Evolutionary conservation across 768 basidiomycete species (phyloP), one percentile per base, ranked within the genome.

Genomic region (Melanogaster broomeanus): DNA sequence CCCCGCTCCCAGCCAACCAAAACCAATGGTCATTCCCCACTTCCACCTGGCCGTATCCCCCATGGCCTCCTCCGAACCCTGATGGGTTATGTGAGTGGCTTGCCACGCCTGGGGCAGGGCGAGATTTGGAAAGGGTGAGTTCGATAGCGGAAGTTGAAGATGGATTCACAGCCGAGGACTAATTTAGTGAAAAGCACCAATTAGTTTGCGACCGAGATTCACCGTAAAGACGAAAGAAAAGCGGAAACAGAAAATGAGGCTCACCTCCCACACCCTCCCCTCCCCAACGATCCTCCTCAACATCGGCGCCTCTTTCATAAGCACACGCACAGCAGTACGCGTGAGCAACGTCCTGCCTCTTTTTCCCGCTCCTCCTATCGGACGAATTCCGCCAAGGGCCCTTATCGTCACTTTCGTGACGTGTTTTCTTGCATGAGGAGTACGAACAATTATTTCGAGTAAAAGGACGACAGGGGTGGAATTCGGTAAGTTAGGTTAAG

Each of bases 261-360:
- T 49, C 55, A 83, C 84, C 56, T 70, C 79, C 84, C 85, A 86
- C 11, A 78, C 61, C 34, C 82, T 71, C 16, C 74, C 73, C 51
- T 76, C 77, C 18, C 74, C 77, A 12, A 82, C 69, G 38, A 86
- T 68, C 48, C 71, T 78, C 39, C 64, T 68, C 39, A 87, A 64
- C 19, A 58, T 70, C 3, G 66, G 55, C 4, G 59, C 53, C 27
- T 60, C 58, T 68, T 81, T 77, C 65, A 85, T 67, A 33, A 68
- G 72, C 65, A 45, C 68, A 71, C 33, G 75, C 64, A 44, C 73
- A 63, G 59, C 78, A 75, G 4, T 61, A 59, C 28, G 75, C 55
- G 62, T 81, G 81, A 51, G 71, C 51, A 52, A 75, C 69, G 42
- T 53, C 55, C 28, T 22, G 9, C 39, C 21, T 24, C 22, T 40